Evolutionary conservation across 768 basidiomycete genomes (phyloP).

Genomic region (Tubosaeta sp.): DNA sequence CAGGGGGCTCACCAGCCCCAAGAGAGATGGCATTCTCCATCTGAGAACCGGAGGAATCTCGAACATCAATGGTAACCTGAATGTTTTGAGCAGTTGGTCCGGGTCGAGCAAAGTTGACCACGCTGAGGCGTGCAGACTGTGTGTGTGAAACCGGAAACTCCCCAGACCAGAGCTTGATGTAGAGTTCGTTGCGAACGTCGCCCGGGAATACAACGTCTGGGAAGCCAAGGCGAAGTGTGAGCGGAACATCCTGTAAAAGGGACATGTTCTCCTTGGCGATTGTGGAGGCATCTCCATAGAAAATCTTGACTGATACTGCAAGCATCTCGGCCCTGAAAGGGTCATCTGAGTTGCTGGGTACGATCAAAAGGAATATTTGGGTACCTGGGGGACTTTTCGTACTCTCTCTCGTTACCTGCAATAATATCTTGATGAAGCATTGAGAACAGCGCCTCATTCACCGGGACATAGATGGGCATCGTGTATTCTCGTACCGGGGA

Average conservation of each 20-base stretch:
- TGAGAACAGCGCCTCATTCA: constrained; percentile 81
- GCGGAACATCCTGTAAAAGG: constrained; percentile 73
- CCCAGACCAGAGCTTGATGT: constrained; percentile 94
- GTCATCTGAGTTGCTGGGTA: constrained; percentile 1
- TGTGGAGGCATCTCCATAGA: constrained; percentile 74
- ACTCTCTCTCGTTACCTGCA: constrained; percentile 69
- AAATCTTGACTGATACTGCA: constrained; percentile 79
- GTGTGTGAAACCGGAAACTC: constrained; percentile 65
- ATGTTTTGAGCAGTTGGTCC: constrained; percentile 53
- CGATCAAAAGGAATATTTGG: constrained; percentile 15
- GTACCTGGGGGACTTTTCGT: constrained; percentile 77
- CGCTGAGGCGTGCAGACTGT: constrained; percentile 50
- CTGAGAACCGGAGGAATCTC: constrained; percentile 61
- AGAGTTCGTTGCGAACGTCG: constrained; percentile 89
- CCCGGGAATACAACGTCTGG: constrained; percentile 96
- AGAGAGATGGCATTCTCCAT: constrained; percentile 73
- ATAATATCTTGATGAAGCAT: constrained; percentile 97
- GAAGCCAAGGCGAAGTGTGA: constrained; percentile 86
- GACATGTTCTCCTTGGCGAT: constrained; percentile 83
- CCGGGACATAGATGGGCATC: constrained; percentile 85
- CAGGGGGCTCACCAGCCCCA: constrained; percentile 79
- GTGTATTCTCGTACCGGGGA: constrained; percentile 68
- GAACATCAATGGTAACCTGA: constrained; percentile 89
- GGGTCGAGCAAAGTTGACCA: constrained; percentile 58
- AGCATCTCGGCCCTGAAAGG: constrained; percentile 73